A percentile compares a stretch with the other conserved stretches of the same genome.
phyloP scores from a whole-genome alignment of 2,329 filamentous ascomycete species.

The Cyclaneusma minus region DNA sequence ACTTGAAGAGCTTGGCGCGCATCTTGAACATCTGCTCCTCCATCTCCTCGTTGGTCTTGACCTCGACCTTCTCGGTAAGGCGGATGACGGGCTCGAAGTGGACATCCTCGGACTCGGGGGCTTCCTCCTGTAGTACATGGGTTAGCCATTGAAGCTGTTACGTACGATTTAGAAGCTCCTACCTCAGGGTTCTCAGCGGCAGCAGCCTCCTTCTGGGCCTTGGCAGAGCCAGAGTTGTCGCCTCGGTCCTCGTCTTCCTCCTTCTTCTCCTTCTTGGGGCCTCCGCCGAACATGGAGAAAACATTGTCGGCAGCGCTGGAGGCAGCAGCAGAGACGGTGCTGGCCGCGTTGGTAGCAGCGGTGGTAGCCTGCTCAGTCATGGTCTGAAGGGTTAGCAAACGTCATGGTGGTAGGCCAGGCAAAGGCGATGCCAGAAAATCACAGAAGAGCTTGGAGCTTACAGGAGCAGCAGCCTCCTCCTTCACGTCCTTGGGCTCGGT shows the following conservation, averaged over 20 bases:
- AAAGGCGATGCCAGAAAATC: not conserved
- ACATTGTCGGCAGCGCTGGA: constrained; percentile 48
- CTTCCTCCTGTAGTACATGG: constrained; percentile 39
- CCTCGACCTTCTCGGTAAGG: constrained; percentile 92
- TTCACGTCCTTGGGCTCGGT: constrained; percentile 19
- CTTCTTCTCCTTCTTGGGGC: constrained; percentile 94
- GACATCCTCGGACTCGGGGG: constrained; percentile 78
- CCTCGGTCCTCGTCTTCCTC: constrained; percentile 64
- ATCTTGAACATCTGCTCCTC: constrained; percentile 99
- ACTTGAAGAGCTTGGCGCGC: constrained; percentile 99
- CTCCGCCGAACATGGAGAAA: constrained; percentile 98
- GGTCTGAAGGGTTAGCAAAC: constrained; percentile 10
- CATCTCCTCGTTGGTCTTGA: constrained; percentile 94
- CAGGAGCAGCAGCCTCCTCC: constrained; percentile 9
- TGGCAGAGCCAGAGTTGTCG: constrained; percentile 79
- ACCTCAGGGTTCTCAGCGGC: constrained; percentile 21
- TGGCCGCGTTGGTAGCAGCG: constrained; percentile 21
- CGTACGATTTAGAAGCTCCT: constrained; percentile 3
- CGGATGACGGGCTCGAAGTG: constrained; percentile 96
- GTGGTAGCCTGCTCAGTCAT: constrained; percentile 18
- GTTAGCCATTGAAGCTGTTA: constrained; percentile 6
- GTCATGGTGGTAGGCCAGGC: no score
- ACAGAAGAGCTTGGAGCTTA: constrained; percentile 11
- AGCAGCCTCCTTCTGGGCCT: constrained; percentile 49
- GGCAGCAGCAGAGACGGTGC: constrained; percentile 19